Conservation (phyloP, 2,329 filamentous ascomycete species). For the Teratosphaeria pseudoeucalypti region DNA sequence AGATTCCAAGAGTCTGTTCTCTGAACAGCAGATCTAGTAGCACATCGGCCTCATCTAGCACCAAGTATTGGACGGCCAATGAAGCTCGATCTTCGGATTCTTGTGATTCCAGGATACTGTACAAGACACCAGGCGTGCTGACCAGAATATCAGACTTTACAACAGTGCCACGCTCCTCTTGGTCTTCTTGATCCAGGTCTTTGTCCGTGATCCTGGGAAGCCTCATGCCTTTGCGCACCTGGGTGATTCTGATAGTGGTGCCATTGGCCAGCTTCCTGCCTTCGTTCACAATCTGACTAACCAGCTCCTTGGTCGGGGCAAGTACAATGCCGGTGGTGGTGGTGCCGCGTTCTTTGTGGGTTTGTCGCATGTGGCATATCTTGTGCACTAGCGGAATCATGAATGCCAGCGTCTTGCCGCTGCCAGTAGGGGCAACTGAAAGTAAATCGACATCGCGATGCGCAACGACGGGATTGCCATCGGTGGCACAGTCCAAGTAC, state of each 20-base stretch:
- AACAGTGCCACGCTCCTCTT: constrained; percentile 28
- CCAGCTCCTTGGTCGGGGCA: constrained; percentile 42
- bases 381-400: constrained; percentile 76
- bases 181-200: constrained; percentile 21
- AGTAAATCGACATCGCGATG: constrained; percentile 56
- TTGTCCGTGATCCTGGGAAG: constrained; percentile 30
- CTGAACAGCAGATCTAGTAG: constrained; percentile 84
- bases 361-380: constrained; percentile 37
- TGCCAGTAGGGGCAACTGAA: constrained; percentile 86
- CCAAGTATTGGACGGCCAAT: constrained; percentile 57
- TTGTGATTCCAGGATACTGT: constrained; percentile 53
- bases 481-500: constrained; percentile 28
- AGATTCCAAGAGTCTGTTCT: constrained; percentile 76
- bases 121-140: constrained; percentile 66
- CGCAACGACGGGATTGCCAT: neutral
- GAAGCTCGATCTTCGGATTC: constrained; percentile 22
- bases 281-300: constrained; percentile 50
- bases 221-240: constrained; percentile 77
- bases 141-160: constrained; percentile 72
- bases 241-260: constrained; percentile 67
- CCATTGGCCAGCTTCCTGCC: constrained; percentile 68
- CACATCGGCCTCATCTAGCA: constrained; percentile 92
- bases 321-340: constrained; percentile 33
- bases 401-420: constrained; percentile 91
- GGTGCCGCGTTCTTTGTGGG: constrained; percentile 4